Evolutionary conservation across 139 green algal species (phyloP).

Genomic region (Eudorina sp.): DNA sequence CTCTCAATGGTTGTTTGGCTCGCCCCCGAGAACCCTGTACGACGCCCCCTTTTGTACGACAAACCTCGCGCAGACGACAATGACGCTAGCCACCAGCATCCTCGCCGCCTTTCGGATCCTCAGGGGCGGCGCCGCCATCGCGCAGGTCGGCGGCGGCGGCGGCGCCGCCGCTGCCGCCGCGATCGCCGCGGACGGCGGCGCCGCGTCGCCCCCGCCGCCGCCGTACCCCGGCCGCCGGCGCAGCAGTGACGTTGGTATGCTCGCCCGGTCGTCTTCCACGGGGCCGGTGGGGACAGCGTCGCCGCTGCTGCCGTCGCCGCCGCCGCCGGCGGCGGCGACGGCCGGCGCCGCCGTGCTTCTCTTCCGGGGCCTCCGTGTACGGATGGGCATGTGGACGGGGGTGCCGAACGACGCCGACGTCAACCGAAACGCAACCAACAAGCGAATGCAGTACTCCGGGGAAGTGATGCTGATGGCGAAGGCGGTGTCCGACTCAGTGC

Average conservation of each 20-base stretch:
- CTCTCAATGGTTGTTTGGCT: too few relatives aligned
- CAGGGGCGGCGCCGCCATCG: background rate
- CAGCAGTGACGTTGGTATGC: too few relatives aligned
- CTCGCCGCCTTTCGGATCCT: background rate
- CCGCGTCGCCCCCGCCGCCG: background rate
- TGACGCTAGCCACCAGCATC: background rate
- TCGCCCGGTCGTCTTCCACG: background rate
- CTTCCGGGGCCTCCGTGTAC: conserved; percentile 19
- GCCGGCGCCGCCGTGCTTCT: too few relatives aligned
- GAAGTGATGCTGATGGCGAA: background rate
- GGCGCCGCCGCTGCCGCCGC: background rate
- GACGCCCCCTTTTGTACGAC: too few relatives aligned
- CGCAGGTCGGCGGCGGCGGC: background rate
- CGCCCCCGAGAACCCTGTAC: too few relatives aligned
- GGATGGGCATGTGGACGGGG: conserved; percentile 40
- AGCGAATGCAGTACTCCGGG: conserved; percentile 24
- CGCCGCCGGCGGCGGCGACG: background rate
- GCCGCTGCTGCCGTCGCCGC: background rate
- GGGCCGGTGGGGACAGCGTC: background rate
- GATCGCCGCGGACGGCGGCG: background rate
- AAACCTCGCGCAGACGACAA: background rate
- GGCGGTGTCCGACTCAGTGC: conserved; percentile 36
- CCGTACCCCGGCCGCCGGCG: background rate
- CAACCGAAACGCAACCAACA: background rate
- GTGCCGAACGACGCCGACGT: background rate